These are phyloP conservation scores for Penicillium digitatum DNA, from an alignment of 2,329 filamentous ascomycete genomes.

Conservation along the genomic window DNA sequence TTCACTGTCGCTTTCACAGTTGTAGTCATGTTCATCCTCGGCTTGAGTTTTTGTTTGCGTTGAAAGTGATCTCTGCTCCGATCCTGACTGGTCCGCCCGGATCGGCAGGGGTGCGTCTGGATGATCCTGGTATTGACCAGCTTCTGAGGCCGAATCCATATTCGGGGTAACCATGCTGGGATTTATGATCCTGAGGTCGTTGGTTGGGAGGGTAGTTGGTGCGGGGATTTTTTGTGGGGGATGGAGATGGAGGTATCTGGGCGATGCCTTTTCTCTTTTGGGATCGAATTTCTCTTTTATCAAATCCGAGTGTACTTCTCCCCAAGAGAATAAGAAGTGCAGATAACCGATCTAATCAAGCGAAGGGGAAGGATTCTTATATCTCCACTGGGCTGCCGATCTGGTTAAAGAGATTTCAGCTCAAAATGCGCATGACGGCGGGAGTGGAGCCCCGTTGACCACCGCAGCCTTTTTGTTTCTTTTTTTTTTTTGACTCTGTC, in stretches of 20 bases:
- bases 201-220: neutral
- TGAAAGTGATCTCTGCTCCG: neutral
- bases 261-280: neutral
- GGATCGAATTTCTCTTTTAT: neutral
- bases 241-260: neutral
- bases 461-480: neutral
- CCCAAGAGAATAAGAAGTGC: neutral
- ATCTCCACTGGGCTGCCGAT: neutral
- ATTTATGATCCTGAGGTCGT: neutral
- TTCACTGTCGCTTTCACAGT: constrained; percentile 1
- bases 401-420: constrained; percentile 1
- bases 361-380: neutral
- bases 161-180: neutral
- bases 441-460: neutral
- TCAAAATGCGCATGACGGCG: neutral
- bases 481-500: neutral
- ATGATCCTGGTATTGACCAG: constrained; percentile 10
- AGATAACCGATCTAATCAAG: neutral
- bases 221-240: constrained; percentile 7
- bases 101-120: constrained; percentile 19
- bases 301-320: neutral
- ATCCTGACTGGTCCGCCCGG: neutral
- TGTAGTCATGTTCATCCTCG: neutral
- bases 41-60: neutral
- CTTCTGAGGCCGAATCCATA: neutral